Base-by-base conservation (phyloP, 352 stramenopile genomes). In the Achlya hypogyna region DNA sequence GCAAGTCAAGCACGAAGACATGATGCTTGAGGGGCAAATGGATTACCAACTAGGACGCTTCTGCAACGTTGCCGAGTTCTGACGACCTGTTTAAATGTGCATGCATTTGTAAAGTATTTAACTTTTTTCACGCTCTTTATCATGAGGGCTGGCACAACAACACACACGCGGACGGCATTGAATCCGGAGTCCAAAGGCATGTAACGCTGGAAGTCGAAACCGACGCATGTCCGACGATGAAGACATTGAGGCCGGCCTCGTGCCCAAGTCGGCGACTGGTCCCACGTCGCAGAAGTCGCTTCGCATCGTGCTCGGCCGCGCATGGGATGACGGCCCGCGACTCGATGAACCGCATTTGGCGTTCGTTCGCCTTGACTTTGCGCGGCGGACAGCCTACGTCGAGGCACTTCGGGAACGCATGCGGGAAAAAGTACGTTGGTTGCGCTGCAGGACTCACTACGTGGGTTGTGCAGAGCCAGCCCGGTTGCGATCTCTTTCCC, bases 321-420 rank as follows among this genome's bases (percentile, higher is more conserved):
- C 84, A 53, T 92, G 84, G 84, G 52, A 65, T 10, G 75, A 84
- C 34, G 84, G 84, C 4, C 84, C 81, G 28, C 72, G 67, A 12
- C 78, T 92, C 32, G 84, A 92, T 53, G 54, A 86, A 53, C 71
- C 81, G n/a, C 79, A 92, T 62, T 79, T 85, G 60, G 75, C 74
- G 42, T 92, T 85, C 64, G 79, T 87, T 2, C 77, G 86, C 22
- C 72, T 82, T 22, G 83, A 92, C 60, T 92, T 79, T 54, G 75
- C 74, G 18, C 74, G 81, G 1, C 78, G 82, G 4, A 74, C 84
- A 64, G 75, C 78, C 28, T 82, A 80, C 0, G 82, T 91, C 9
- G 73, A 68, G 0, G 75, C 76, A 47, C 69, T 92, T 5, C 80
- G 84, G 38, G 74, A 84, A 28, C 78, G 80, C 5, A 81, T 91